These are phyloP conservation scores for Amauroascus verrucosus DNA, from an alignment of 2,329 filamentous ascomycete genomes.

Conservation along the genomic window DNA sequence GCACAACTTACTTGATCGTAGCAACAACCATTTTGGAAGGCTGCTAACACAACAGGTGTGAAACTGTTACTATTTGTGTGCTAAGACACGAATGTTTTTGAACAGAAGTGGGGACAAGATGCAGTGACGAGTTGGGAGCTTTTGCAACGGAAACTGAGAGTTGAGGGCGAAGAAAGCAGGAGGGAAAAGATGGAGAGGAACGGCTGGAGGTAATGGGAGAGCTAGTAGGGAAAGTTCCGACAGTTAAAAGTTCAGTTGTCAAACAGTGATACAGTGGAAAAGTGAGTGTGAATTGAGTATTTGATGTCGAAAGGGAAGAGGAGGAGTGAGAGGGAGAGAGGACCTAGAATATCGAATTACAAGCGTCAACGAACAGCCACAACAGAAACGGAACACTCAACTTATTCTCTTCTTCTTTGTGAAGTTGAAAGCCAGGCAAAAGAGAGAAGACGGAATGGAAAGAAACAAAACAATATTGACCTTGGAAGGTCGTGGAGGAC, in stretches of 20 bases:
- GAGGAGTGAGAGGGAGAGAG: not conserved
- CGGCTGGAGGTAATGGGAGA: not conserved
- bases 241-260: not conserved
- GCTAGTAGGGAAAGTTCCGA: slow-evolving; percentile 7
- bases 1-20: slow-evolving; percentile 49
- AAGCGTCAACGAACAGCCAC: slow-evolving; percentile 5
- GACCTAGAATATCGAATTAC: not conserved
- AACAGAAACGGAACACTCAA: not conserved
- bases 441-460: not conserved
- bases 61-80: slow-evolving; percentile 3
- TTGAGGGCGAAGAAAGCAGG: not conserved
- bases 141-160: not conserved
- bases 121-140: slow-evolving; percentile 3
- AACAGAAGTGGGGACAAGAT: not conserved
- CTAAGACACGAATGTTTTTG: not conserved
- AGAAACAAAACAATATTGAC: not conserved
- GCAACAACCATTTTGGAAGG: slow-evolving; percentile 48
- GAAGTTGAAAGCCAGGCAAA: not conserved
- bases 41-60: slow-evolving; percentile 2
- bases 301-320: not conserved
- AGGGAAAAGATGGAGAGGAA: not conserved
- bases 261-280: not conserved
- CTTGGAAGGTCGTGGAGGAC: not conserved
- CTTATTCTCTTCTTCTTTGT: not conserved
- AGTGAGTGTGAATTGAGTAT: not conserved